Evolutionary conservation across 2,329 filamentous ascomycete genomes (phyloP).

Genomic region (Apiospora sp.): DNA sequence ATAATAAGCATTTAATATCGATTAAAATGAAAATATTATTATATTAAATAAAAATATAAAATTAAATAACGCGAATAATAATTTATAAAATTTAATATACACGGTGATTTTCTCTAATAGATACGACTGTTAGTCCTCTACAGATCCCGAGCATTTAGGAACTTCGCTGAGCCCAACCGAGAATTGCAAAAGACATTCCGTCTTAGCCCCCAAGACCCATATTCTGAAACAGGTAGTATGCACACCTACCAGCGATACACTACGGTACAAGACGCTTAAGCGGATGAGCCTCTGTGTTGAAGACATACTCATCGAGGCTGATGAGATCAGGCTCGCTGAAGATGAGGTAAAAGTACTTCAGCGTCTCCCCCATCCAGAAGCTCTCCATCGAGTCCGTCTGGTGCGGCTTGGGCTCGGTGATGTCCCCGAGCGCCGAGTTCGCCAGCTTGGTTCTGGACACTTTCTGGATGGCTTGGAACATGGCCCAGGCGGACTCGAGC

Average conservation of each 20-base stretch:
- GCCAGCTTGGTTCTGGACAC: constrained; percentile 69
- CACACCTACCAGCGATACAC: neutral
- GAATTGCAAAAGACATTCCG: too few species aligned
- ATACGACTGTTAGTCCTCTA: neutral
- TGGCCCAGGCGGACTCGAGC: constrained; percentile 75
- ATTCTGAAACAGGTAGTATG: neutral
- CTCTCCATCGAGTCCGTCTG: constrained; percentile 38
- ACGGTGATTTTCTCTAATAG: too few species aligned
- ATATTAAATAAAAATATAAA: too few species aligned
- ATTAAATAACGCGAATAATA: too few species aligned
- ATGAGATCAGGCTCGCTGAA: constrained; percentile 28
- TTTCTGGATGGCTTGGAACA: constrained; percentile 71
- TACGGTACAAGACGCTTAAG: constrained; percentile 19
- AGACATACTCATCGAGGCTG: constrained; percentile 28
- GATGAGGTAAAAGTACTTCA: constrained; percentile 30
- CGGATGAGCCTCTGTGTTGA: constrained; percentile 31
- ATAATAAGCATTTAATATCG: too few species aligned
- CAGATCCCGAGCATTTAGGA: too few species aligned
- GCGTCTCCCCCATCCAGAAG: constrained; percentile 31
- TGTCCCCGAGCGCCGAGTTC: constrained; percentile 64
- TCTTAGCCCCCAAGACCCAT: neutral
- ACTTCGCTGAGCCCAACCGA: too few species aligned
- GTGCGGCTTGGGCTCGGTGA: constrained; percentile 59
- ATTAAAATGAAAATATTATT: too few species aligned
- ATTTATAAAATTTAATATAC: too few species aligned